phyloP scores from a whole-genome alignment of 1,284 basidiomycete species.

The Cryptococcus hybrid region DNA sequence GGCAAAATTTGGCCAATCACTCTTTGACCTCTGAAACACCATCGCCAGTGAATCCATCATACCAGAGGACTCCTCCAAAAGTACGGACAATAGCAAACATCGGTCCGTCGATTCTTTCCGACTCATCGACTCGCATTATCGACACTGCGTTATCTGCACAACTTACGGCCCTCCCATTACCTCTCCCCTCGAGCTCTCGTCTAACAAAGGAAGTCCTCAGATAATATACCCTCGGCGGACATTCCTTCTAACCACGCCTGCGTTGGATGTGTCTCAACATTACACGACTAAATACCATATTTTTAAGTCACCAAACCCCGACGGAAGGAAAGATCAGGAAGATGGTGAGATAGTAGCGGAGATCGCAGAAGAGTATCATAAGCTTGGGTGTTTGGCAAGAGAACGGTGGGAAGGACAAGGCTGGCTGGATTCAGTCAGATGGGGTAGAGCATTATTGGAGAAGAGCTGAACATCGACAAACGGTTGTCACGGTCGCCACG shows the following conservation, averaged over 20 bases:
- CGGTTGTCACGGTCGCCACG: too few relatives aligned
- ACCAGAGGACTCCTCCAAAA: neutral
- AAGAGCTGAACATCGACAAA: neutral
- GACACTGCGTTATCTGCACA: constrained; percentile 29
- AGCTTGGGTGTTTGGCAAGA: constrained; percentile 22
- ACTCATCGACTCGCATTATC: constrained; percentile 29
- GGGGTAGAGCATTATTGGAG: constrained; percentile 39
- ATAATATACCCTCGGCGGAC: constrained; percentile 27
- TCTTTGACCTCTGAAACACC: constrained; percentile 7
- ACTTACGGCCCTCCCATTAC: constrained; percentile 6
- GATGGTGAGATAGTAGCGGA: constrained; percentile 9
- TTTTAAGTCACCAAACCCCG: neutral
- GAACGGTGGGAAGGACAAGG: constrained; percentile 10
- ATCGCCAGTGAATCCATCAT: constrained; percentile 16
- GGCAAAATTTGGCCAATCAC: neutral
- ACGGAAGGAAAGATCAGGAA: constrained; percentile 1
- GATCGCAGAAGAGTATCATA: constrained; percentile 24
- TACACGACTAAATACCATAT: neutral
- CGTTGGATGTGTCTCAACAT: constrained; percentile 16
- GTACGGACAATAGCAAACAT: constrained; percentile 22
- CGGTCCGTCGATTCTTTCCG: constrained; percentile 21
- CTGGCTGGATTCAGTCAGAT: constrained; percentile 4
- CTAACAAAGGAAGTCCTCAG: neutral
- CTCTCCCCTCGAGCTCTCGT: constrained; percentile 1
- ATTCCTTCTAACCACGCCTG: constrained; percentile 26